These are phyloP conservation scores for Mucor racemosus DNA, from an alignment of 371 early-diverging fungal species.

Conservation along the genomic window DNA sequence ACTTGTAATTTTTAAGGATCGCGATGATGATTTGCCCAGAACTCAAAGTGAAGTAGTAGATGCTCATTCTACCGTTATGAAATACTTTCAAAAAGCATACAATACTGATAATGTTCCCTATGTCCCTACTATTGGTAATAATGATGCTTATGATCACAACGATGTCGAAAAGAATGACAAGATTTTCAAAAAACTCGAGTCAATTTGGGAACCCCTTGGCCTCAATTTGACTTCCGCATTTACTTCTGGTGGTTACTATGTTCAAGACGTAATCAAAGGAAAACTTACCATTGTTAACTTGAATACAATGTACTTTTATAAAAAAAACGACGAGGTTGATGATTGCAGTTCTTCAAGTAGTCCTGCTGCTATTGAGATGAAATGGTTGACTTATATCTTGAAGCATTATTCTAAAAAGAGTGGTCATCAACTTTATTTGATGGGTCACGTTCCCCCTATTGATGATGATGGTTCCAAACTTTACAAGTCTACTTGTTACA, in stretches of 20 bases:
- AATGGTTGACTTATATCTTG: constrained; percentile 37
- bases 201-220: constrained; percentile 33
- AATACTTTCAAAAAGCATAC: constrained; percentile 37
- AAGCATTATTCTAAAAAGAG: constrained; percentile 10
- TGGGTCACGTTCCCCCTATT: constrained; percentile 60
- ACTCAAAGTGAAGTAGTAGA: constrained; percentile 32
- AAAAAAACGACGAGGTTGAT: constrained; percentile 20
- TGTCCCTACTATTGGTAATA: constrained; percentile 56
- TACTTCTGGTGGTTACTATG: constrained; percentile 32
- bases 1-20: constrained; percentile 26
- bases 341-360: constrained; percentile 34
- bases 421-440: constrained; percentile 36
- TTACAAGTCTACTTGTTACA: constrained; percentile 38
- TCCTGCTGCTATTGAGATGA: constrained; percentile 34
- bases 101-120: constrained; percentile 32
- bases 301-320: constrained; percentile 41
- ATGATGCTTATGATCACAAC: constrained; percentile 43
- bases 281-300: constrained; percentile 29
- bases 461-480: constrained; percentile 33
- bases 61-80: constrained; percentile 35
- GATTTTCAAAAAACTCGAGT: constrained; percentile 27
- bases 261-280: constrained; percentile 25
- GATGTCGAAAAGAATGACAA: constrained; percentile 28
- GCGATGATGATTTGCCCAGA: constrained; percentile 37
- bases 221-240: constrained; percentile 32